Percentiles rank a stretch among this genome's conserved stretches.
Conservation (phyloP, 2,329 filamentous ascomycete species). For the Penicillium sp. region DNA sequence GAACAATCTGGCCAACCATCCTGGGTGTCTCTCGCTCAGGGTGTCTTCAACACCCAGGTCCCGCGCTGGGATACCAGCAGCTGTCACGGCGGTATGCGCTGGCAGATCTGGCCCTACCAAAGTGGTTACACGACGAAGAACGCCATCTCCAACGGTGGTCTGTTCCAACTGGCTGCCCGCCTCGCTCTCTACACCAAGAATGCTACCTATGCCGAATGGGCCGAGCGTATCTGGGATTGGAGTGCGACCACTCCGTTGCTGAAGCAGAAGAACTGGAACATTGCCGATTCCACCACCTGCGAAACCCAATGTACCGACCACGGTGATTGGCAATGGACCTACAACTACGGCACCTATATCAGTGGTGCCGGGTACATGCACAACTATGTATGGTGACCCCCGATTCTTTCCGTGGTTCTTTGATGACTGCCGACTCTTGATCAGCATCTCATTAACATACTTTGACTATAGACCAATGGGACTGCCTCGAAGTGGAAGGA, state of each 20-base stretch:
- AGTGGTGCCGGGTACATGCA: constrained; percentile 63
- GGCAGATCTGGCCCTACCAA: constrained; percentile 84
- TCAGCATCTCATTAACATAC: constrained; percentile 16
- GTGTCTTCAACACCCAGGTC: constrained; percentile 78
- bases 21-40: constrained; percentile 77
- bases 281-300: constrained; percentile 58
- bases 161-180: constrained; percentile 65
- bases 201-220: constrained; percentile 78
- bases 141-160: constrained; percentile 60
- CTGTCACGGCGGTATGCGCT: constrained; percentile 76
- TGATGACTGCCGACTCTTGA: neutral
- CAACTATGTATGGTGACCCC: constrained; percentile 49
- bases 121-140: constrained; percentile 66
- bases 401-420: neutral
- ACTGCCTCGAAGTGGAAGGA: constrained; percentile 57
- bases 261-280: constrained; percentile 55
- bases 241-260: constrained; percentile 56
- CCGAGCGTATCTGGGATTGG: constrained; percentile 68
- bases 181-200: constrained; percentile 80
- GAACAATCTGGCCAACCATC: constrained; percentile 68
- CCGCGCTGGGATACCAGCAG: constrained; percentile 68
- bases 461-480: constrained; percentile 41
- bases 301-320: constrained; percentile 55
- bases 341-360: constrained; percentile 61
- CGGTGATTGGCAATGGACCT: constrained; percentile 61